These are phyloP conservation scores for Leccinum aurantiacum DNA, from an alignment of 768 basidiomycete genomes.

Conservation along the genomic window DNA sequence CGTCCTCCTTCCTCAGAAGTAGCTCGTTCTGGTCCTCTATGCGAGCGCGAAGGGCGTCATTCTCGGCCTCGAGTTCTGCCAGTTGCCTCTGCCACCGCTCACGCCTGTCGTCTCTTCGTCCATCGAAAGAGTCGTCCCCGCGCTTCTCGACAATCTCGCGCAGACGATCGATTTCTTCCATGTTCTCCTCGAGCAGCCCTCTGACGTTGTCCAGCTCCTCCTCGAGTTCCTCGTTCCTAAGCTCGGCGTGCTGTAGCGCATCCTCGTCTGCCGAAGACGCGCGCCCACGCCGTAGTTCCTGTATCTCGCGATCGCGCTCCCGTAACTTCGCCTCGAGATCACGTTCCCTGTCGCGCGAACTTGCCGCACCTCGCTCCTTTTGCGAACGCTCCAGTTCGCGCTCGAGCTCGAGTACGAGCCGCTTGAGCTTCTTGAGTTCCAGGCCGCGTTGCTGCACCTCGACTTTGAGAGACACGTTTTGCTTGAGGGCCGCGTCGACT, in stretches of 20 bases:
- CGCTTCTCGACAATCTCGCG: slow-evolving; percentile 64
- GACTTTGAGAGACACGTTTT: slow-evolving; percentile 91
- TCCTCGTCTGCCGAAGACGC: slow-evolving; percentile 46
- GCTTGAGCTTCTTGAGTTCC: slow-evolving; percentile 91
- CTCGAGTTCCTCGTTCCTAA: slow-evolving; percentile 66
- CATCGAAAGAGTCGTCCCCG: slow-evolving; percentile 43
- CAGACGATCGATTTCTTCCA: slow-evolving; percentile 78
- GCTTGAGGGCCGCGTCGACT: slow-evolving; percentile 86
- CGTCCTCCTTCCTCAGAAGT: slow-evolving; percentile 60
- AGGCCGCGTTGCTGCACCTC: slow-evolving; percentile 86
- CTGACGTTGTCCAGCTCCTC: slow-evolving; percentile 71
- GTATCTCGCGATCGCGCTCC: slow-evolving; percentile 68
- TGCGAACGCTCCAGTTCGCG: slow-evolving; percentile 73
- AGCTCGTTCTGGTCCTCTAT: slow-evolving; percentile 61
- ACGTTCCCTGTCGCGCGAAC: slow-evolving; percentile 53
- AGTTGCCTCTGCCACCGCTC: slow-evolving; percentile 49
- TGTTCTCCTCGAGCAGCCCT: slow-evolving; percentile 74
- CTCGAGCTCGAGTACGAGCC: slow-evolving; percentile 82
- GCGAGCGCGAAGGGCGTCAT: slow-evolving; percentile 56
- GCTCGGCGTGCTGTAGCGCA: slow-evolving; percentile 54
- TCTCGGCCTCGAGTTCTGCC: slow-evolving; percentile 61
- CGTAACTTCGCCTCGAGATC: slow-evolving; percentile 78
- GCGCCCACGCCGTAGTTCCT: slow-evolving; percentile 59
- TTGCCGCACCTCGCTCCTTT: slow-evolving; percentile 42
- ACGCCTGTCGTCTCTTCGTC: slow-evolving; percentile 39